phyloP scores from a whole-genome alignment of 305 asterid species.

The Fraxinus albicans region DNA sequence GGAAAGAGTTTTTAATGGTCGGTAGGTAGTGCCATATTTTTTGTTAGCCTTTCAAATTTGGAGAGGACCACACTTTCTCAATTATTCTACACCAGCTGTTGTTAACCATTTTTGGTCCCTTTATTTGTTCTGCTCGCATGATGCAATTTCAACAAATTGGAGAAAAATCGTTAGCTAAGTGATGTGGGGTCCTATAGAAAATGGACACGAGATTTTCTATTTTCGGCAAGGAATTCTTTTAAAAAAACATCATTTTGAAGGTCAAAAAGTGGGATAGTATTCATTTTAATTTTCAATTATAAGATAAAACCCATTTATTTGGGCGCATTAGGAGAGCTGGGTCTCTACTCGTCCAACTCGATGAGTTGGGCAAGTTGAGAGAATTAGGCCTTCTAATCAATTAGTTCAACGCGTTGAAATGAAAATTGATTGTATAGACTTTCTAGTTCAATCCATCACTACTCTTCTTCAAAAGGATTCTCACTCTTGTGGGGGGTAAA shows the following conservation, averaged over 20 bases:
- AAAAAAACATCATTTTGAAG: neutral
- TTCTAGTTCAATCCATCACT: neutral
- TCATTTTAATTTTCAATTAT: neutral
- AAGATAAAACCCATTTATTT: neutral
- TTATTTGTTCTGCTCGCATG: slow-evolving; percentile 16
- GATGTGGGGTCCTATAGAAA: neutral
- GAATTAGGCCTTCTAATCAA: neutral
- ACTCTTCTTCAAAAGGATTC: neutral
- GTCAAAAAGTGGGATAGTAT: neutral
- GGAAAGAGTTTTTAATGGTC: neutral
- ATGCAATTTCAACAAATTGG: slow-evolving; percentile 9
- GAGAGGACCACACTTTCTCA: neutral
- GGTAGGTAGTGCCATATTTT: slow-evolving; percentile 22
- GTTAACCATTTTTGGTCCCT: slow-evolving; percentile 6
- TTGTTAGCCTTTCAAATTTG: slow-evolving; percentile 20
- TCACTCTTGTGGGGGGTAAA: too few species aligned
- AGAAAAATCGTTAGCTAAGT: neutral
- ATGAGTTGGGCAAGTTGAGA: neutral
- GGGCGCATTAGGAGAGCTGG: neutral
- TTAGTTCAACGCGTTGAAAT: neutral
- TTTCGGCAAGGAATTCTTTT: neutral
- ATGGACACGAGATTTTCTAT: neutral
- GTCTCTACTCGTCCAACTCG: neutral
- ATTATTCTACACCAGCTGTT: slow-evolving; percentile 14
- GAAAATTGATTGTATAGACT: neutral